phyloP scores from a whole-genome alignment of 305 asterid species.

The Fraxinus greggii region DNA sequence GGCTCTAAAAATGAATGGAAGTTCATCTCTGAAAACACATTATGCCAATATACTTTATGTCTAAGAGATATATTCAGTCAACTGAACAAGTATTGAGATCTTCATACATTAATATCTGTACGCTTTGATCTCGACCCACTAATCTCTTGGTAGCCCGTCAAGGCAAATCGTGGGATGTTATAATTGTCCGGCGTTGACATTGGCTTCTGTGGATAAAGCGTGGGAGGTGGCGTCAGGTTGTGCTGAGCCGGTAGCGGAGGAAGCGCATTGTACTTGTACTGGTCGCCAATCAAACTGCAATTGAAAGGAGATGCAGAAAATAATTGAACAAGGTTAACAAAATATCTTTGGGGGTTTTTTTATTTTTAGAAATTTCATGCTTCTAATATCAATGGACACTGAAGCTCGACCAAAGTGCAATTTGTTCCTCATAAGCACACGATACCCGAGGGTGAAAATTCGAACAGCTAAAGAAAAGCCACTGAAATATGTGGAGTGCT shows the following conservation, averaged over 20 bases:
- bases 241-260: conserved; percentile 97
- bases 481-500: background rate
- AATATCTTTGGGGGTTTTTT: background rate
- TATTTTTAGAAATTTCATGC: background rate
- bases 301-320: background rate
- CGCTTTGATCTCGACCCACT: conserved; percentile 66
- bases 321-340: background rate
- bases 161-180: conserved; percentile 65
- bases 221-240: conserved; percentile 93
- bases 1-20: background rate
- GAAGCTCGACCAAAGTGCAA: background rate
- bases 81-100: background rate
- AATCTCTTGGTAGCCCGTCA: conserved; percentile 44
- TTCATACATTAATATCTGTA: conserved; percentile 77
- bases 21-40: background rate
- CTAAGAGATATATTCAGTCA: background rate
- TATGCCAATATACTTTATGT: background rate
- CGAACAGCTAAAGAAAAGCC: background rate
- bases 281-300: conserved; percentile 54
- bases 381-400: background rate
- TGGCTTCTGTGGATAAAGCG: conserved; percentile 95
- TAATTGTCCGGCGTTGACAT: conserved; percentile 80
- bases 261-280: conserved; percentile 65
- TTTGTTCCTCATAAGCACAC: background rate
- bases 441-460: background rate